Base-by-base conservation (phyloP, 2,329 filamentous ascomycete genomes). In the Trichoderma atrobrunneum region DNA sequence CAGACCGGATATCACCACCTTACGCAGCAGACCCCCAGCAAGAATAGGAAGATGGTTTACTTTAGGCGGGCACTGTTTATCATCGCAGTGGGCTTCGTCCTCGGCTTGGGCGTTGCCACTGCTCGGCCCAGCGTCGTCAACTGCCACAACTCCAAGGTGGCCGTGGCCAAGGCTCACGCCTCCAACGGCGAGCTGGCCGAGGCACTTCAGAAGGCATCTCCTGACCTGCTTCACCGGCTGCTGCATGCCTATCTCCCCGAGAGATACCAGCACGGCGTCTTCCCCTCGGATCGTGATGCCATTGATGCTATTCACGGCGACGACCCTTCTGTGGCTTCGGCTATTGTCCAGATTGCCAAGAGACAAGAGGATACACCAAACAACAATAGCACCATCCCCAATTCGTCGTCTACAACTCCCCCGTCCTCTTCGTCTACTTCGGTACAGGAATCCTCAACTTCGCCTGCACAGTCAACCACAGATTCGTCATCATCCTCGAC, bases 261-360 rank as follows among this genome's bases (percentile, higher is more conserved):
- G 62, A 88, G 88, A 77, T 93, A 90, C 81, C 87, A 89, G 78
- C 87, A 92, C 78, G 91, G 91, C 72, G 86, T 93, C 71, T 92
- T 90, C 79, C 85, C 88, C 74, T 88, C 89, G 74, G 91, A 92
- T 77, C 86, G 85, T 75, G 84, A 86, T 12, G 90, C 90, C 30
- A 84, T 92, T 70, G 88, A 92, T 79, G 88, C 87, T 39, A 85
- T 92, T 32, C 87, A 90, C 81, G 83, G 84, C 57, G 86, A 87
- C 74, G 87, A 93, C 77, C 86, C 89, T 26, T 84, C 86, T 48
- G 83, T 92, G 48, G 90, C 90, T 21, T 88, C 86, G 11, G 87
- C 88, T 72, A 83, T 93, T 74, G 85, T 91, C 70, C 87, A 89
- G 72, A 82, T 94, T 71, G 91, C 88, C 48, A 90, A 89, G 80